phyloP scores from a whole-genome alignment of 2,329 filamentous ascomycete species.

The Leptographium radiaticola region DNA sequence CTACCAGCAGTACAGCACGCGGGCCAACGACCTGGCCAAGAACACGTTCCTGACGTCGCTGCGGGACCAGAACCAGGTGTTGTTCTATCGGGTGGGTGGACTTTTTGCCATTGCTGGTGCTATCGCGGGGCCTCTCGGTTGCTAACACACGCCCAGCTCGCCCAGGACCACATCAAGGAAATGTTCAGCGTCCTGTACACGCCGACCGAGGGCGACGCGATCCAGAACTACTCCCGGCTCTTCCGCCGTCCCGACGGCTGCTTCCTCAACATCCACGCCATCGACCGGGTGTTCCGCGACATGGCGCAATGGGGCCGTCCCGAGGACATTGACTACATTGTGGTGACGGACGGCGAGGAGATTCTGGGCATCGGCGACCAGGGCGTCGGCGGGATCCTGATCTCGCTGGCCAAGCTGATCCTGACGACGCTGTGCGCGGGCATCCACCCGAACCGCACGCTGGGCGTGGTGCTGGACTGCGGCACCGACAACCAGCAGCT shows the following conservation, averaged over 20 bases:
- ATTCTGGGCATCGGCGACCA: constrained; percentile 86
- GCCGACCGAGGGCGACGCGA: constrained; percentile 79
- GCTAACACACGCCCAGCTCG: constrained; percentile 48
- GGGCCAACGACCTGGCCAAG: constrained; percentile 56
- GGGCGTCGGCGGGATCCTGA: constrained; percentile 72
- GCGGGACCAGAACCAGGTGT: constrained; percentile 72
- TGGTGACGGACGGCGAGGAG: constrained; percentile 62
- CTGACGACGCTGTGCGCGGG: constrained; percentile 80
- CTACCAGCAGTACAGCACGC: constrained; percentile 62
- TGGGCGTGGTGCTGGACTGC: constrained; percentile 75
- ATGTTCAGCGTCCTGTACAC: constrained; percentile 91
- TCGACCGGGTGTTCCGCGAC: constrained; percentile 50
- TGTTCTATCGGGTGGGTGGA: constrained; percentile 57
- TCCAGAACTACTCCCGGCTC: constrained; percentile 66
- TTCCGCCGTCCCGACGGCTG: constrained; percentile 72
- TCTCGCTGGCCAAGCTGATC: constrained; percentile 71
- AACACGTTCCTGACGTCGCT: constrained; percentile 80
- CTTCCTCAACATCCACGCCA: constrained; percentile 62
- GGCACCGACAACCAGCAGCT: constrained; percentile 71
- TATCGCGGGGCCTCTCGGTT: too few relatives aligned
- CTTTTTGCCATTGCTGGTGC: neutral
- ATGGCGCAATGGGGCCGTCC: constrained; percentile 54
- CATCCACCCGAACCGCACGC: constrained; percentile 62
- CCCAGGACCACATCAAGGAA: constrained; percentile 67
- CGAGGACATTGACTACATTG: constrained; percentile 78